Evolutionary conservation across 768 basidiomycete species (phyloP), one percentile per base, ranked within the genome.

Genomic region (Lactarius vividus): DNA sequence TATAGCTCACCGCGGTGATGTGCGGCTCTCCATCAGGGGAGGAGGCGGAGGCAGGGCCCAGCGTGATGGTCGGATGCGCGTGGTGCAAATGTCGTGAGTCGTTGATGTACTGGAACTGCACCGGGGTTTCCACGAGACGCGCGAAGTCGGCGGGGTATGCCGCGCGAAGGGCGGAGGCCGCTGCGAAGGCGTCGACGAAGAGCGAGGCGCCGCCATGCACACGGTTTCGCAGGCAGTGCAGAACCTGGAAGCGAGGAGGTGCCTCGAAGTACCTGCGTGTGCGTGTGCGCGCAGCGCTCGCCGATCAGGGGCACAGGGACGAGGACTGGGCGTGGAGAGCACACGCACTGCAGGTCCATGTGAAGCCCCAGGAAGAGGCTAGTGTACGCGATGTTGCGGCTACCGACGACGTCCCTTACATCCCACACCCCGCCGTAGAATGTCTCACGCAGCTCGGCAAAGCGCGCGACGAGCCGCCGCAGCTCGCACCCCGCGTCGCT

Each of bases 341-440:
- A 26, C 13, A 82, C 93, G 69, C 73, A 96, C 94, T 91, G 77
- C 0, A 98, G 79, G 78, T 98, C 96, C 90, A 93, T 92, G 72
- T 98, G 96, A 26, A 96, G 74, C 0, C 89, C 96, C 10, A 99
- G 81, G 70, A 92, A 83, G 29, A 97, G 81, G 74, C 94, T 88
- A 15, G 96, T 99, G 74, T 97, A 98, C 4, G 96, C 96, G 63
- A 99, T 94, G 75, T 99, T 99, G 70, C 81, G 84, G 72, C 91
- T 91, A 62, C 92, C 81, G 49, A 75, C 78, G 46, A 87, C 71
- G 66, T 88, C 92, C 77, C 86, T 85, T 31, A 98, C 96, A 74
- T 97, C 86, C 94, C 94, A 98, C 1, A 89, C 73, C 54, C 82
- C 79, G 0, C 96, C 96, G 70, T 99, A 99, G 75, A 98, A 96